Conservation (phyloP, 495 filamentous ascomycete genomes). For the Penicillium ucsense region DNA sequence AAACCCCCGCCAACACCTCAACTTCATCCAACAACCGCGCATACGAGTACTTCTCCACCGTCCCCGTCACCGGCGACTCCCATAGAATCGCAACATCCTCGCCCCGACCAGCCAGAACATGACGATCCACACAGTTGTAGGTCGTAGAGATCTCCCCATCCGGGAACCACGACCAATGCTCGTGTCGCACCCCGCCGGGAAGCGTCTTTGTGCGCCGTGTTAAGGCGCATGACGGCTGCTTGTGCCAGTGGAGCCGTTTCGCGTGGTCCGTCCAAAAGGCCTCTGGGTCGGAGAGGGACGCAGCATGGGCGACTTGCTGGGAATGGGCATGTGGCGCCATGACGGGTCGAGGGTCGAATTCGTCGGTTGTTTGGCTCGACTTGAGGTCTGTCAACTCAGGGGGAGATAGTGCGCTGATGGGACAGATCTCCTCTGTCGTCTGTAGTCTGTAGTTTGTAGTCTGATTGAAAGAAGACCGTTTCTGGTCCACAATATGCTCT, state of each 20-base stretch:
- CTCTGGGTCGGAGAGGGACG: constrained; percentile 46
- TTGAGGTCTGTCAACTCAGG: background rate
- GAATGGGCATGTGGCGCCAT: constrained; percentile 27
- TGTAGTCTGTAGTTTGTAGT: too few relatives aligned
- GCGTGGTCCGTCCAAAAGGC: constrained; percentile 73
- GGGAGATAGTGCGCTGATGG: background rate
- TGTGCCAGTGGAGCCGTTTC: constrained; percentile 69
- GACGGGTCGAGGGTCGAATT: background rate
- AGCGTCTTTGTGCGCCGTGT: constrained; percentile 38
- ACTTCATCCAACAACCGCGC: constrained; percentile 70
- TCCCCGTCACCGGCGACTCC: constrained; percentile 78
- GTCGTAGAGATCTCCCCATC: constrained; percentile 82
- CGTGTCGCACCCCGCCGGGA: constrained; percentile 36
- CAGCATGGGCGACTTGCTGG: constrained; percentile 29
- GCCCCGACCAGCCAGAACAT: constrained; percentile 68
- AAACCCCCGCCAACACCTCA: constrained; percentile 69
- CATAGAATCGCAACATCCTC: constrained; percentile 68
- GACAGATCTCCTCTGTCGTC: too few relatives aligned
- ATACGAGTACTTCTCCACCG: constrained; percentile 65
- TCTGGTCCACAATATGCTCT: too few relatives aligned
- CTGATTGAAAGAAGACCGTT: too few relatives aligned
- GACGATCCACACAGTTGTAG: constrained; percentile 85
- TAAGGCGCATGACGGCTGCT: constrained; percentile 44
- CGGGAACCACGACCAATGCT: constrained; percentile 80
- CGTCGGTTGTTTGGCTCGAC: background rate